These are phyloP conservation scores for Penicillium sp. DNA, from an alignment of 2,329 filamentous ascomycete species.

Conservation along the genomic window DNA sequence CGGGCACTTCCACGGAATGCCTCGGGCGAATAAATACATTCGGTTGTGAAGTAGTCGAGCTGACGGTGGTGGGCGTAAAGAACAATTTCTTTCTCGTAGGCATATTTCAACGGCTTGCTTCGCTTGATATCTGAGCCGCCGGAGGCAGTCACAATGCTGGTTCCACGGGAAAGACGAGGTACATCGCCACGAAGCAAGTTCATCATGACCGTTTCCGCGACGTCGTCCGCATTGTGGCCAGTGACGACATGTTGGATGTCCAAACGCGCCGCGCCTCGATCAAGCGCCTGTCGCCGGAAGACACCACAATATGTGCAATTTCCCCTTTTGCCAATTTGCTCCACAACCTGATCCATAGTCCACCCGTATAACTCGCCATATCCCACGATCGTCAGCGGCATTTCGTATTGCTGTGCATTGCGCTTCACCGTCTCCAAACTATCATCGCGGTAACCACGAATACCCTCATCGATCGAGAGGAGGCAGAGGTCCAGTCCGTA, in stretches of 20 bases:
- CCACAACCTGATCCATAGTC: slow-evolving; percentile 99
- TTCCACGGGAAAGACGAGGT: slow-evolving; percentile 82
- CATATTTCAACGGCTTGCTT: slow-evolving; percentile 96
- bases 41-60: slow-evolving; percentile 96
- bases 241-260: slow-evolving; percentile 93
- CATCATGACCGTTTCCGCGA: slow-evolving; percentile 97
- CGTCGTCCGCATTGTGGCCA: slow-evolving; percentile 95
- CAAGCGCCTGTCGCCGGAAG: slow-evolving; percentile 89
- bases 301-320: slow-evolving; percentile 99
- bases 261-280: slow-evolving; percentile 85
- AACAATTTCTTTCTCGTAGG: slow-evolving; percentile 98
- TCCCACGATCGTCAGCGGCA: slow-evolving; percentile 88
- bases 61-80: slow-evolving; percentile 96
- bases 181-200: slow-evolving; percentile 91
- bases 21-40: slow-evolving; percentile 98
- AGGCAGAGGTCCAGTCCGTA: slow-evolving; percentile 87
- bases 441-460: slow-evolving; percentile 95
- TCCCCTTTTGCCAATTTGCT: slow-evolving; percentile 94
- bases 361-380: slow-evolving; percentile 95
- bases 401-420: slow-evolving; percentile 87
- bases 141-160: slow-evolving; percentile 82
- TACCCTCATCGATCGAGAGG: slow-evolving; percentile 94
- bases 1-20: slow-evolving; percentile 92
- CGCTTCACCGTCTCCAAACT: slow-evolving; percentile 95
- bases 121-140: slow-evolving; percentile 85